phyloP scores from a whole-genome alignment of 192 early-diverging fungal species.

The Entomortierella lignicola region DNA sequence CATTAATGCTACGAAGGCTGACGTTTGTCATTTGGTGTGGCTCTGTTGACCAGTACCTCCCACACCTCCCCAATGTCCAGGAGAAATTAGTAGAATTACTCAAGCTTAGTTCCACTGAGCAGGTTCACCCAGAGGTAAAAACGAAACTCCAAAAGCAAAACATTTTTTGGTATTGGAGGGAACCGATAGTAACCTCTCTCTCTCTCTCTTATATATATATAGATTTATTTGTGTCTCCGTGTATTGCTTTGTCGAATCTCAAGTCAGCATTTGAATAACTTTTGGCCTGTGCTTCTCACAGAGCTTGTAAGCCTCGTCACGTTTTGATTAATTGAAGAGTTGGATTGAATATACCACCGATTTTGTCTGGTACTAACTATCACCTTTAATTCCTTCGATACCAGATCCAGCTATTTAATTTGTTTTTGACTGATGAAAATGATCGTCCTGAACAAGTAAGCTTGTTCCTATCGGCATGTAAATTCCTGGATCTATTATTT shows the following conservation, averaged over 20 bases:
- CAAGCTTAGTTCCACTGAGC: constrained; percentile 73
- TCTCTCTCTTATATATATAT: no score
- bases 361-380: background rate
- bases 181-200: no score
- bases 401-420: constrained; percentile 75
- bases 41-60: constrained; percentile 78
- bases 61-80: constrained; percentile 82
- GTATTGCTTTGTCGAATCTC: constrained; percentile 84
- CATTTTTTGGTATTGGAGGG: no score
- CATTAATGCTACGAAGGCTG: constrained; percentile 77
- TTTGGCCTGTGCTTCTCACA: constrained; percentile 92
- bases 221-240: constrained; percentile 85
- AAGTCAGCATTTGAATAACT: constrained; percentile 84
- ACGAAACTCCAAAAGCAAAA: no score
- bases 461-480: constrained; percentile 86
- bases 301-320: constrained; percentile 72
- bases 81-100: constrained; percentile 91
- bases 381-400: background rate
- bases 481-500: constrained; percentile 87
- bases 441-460: constrained; percentile 73
- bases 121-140: constrained; percentile 77
- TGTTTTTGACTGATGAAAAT: constrained; percentile 63
- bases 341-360: background rate
- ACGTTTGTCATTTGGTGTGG: constrained; percentile 85
- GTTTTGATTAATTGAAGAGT: background rate